Evolutionary conservation across 768 basidiomycete species (phyloP), one percentile per base, ranked within the genome.

Genomic region (Leccinum pellstonianum): DNA sequence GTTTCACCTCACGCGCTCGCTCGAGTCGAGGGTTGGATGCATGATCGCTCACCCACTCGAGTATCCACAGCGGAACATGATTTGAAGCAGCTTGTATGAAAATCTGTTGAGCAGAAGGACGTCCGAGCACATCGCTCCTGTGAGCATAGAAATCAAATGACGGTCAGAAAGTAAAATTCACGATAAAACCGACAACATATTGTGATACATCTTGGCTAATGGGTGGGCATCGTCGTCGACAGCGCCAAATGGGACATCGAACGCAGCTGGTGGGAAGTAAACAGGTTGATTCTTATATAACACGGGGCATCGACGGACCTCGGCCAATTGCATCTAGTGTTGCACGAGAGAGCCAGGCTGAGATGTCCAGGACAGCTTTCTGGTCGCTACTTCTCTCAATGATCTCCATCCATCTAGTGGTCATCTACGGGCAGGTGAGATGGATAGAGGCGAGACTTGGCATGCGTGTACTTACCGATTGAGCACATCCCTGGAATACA

Each of bases 181-280:
- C 35, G 12, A 55, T 27, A 14, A 6, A 5, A 61, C 68, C n/a
- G 21, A 70, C 68, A 57, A 0, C 12, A 64, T 12, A 46, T 58
- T 68, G 10, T 50, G 11, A 29, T 61, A 70, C 19, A 35, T 47
- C 15, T 1, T 59, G 7, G 43, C 55, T 10, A 68, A 8, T 4
- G 63, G 63, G 5, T 67, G 63, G 8, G 27, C 15, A 38, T 58
- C 54, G 25, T 62, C 50, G 5, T 61, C 9, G 17, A 67, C 5
- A 19, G 58, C 29, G 3, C 74, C 75, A 41, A 83, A 83, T 27
- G 73, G 74, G 61, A 83, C 77, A 58, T 82, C 82, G 60, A 84
- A 84, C 19, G 21, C 38, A 25, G 43, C 29, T 3, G 41, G 80
- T 80, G 52, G 78, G 81, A 68, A 23, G 21, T 38, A 14, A 47